These are phyloP conservation scores for Boletus insuetus DNA, from an alignment of 768 basidiomycete species.

Conservation along the genomic window DNA sequence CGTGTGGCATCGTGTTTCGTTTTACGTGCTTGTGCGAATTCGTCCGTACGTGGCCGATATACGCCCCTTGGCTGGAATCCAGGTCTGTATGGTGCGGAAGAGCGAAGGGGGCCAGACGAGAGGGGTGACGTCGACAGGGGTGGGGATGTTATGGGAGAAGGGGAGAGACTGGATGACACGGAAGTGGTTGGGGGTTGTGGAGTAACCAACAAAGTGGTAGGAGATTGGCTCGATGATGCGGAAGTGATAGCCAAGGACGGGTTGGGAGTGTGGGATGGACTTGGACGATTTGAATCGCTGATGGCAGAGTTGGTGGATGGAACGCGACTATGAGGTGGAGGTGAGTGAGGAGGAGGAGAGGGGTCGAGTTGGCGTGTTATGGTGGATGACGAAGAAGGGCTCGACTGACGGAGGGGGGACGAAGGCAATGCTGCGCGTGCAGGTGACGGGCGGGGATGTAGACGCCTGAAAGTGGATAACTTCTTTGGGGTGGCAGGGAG, in stretches of 20 bases:
- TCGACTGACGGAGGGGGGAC: constrained; percentile 35
- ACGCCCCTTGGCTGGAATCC: constrained; percentile 94
- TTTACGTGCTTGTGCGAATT: constrained; percentile 53
- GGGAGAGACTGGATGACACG: constrained; percentile 10
- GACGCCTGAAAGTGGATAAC: constrained; percentile 51
- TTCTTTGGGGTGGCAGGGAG: constrained; percentile 22
- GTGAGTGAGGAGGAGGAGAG: constrained; percentile 25
- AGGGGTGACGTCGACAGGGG: constrained; percentile 21
- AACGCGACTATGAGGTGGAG: constrained; percentile 28
- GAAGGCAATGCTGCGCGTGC: constrained; percentile 22
- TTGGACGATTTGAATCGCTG: constrained; percentile 10
- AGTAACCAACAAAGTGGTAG: background rate
- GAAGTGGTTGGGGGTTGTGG: constrained; percentile 11
- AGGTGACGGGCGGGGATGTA: constrained; percentile 37
- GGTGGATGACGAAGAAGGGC: constrained; percentile 19
- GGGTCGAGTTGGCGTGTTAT: constrained; percentile 24
- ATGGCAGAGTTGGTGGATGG: constrained; percentile 29
- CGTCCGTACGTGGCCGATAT: constrained; percentile 75
- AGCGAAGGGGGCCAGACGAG: constrained; percentile 18
- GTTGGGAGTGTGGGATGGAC: constrained; percentile 13
- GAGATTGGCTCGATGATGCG: background rate
- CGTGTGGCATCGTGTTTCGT: constrained; percentile 45
- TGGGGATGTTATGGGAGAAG: constrained; percentile 26
- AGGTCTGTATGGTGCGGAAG: constrained; percentile 71
- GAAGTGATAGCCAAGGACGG: background rate